A percentile compares a stretch with the other conserved stretches of the same genome.
phyloP scores from a whole-genome alignment of 495 filamentous ascomycete genomes.

The Daldinia childiae region DNA sequence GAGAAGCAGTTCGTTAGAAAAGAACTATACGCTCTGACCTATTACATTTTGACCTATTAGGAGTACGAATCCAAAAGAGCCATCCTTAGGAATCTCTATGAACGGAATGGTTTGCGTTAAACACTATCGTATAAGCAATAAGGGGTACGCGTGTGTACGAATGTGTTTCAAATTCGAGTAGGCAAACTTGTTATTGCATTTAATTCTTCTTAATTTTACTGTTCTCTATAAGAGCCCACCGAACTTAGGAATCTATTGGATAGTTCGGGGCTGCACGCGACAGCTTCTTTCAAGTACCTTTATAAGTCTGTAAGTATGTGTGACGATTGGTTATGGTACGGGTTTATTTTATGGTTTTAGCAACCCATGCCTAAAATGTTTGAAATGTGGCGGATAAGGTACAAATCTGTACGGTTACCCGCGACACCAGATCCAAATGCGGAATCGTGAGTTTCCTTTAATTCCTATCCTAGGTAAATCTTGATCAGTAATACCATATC shows the following conservation, averaged over 20 bases:
- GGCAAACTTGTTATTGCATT: background rate
- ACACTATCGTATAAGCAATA: background rate
- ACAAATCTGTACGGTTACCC: constrained; percentile 17
- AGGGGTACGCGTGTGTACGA: too few species aligned
- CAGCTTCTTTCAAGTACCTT: constrained; percentile 9
- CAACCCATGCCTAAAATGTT: background rate
- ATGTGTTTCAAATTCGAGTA: background rate
- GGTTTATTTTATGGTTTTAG: background rate
- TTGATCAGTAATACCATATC: constrained; percentile 15
- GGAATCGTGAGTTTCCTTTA: constrained; percentile 19
- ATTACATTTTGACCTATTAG: background rate
- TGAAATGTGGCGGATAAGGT: constrained; percentile 8
- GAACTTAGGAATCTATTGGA: background rate
- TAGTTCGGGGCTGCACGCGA: constrained; percentile 25
- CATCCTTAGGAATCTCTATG: background rate
- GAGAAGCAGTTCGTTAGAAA: constrained; percentile 13
- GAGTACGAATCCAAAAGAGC: background rate
- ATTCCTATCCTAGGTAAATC: constrained; percentile 29
- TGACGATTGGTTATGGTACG: constrained; percentile 46
- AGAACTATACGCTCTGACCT: background rate
- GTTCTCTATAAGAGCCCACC: background rate
- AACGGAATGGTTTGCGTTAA: background rate
- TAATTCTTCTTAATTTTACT: background rate
- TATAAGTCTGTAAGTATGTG: constrained; percentile 8
- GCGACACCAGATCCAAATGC: constrained; percentile 18